A percentile compares a stretch with the other conserved stretches of the same genome.
Evolutionary conservation across 116 monocot genomes (phyloP).

Genomic region (Iris pallida): DNA sequence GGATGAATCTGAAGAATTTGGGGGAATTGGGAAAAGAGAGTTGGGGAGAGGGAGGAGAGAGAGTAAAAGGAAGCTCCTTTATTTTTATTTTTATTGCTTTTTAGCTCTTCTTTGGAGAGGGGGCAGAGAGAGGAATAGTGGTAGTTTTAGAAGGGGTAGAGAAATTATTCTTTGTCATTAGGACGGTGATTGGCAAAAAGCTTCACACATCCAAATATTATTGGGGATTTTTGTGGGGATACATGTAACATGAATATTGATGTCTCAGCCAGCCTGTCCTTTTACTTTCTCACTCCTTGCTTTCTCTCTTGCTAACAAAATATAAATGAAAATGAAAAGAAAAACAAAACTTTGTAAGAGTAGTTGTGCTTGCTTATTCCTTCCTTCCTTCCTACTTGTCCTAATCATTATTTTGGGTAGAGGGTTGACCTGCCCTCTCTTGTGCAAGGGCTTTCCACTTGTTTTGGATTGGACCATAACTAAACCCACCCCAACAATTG

Average conservation of each 20-base stretch:
- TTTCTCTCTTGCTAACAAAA: too few species aligned
- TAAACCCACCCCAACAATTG: too few species aligned
- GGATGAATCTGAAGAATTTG: not conserved
- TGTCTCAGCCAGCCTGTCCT: not conserved
- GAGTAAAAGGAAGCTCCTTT: not conserved
- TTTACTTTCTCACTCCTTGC: not conserved
- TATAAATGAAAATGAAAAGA: not conserved
- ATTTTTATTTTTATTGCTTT: not conserved
- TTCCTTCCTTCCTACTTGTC: too few species aligned
- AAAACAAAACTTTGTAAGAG: not conserved
- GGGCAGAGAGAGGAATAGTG: not conserved
- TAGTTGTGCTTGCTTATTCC: too few species aligned
- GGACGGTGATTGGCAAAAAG: not conserved
- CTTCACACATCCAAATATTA: not conserved
- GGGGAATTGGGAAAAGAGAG: slow-evolving; percentile 3
- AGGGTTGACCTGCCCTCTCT: too few species aligned
- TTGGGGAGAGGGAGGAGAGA: slow-evolving; percentile 3
- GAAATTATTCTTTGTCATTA: slow-evolving; percentile 24
- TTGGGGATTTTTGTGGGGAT: not conserved
- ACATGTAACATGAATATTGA: not conserved
- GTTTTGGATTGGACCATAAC: too few species aligned
- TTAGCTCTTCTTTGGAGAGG: not conserved
- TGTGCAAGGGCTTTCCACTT: too few species aligned
- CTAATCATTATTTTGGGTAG: too few species aligned
- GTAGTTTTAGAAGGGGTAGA: not conserved